Base-by-base conservation (phyloP, 441 rosid species). In the Macaranga tanarius region DNA sequence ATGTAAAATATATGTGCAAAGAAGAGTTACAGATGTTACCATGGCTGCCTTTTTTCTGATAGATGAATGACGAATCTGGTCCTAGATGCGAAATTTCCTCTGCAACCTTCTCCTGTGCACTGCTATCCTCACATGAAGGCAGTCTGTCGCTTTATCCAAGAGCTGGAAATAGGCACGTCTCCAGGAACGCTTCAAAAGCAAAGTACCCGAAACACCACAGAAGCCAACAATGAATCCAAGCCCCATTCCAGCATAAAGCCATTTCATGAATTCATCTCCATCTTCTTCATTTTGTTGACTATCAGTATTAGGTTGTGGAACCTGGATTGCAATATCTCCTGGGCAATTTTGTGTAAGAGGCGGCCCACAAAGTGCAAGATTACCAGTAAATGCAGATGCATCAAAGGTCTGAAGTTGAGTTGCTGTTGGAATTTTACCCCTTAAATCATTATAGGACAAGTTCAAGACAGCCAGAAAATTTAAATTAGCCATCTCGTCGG, bases 401-500 rank as follows among this genome's bases (percentile, higher is more conserved):
- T 44, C 0, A 13, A 72, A 72, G 62, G 65, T 72, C 69, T 67
- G 65, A 22, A 77, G 65, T 59, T 72, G 64, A 44, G 76, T 72
- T 40, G 64, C 23, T 12, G 17, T 28, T n/a, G 76, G 80, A 40
- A 76, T 72, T 76, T 40, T 54, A 22, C 69, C 76, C 2, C 57
- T 61, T 23, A 71, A 51, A 34, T 66, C 26, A 26, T 76, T 76
- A 10, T 50, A 19, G 1, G 79, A 42, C 63, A 77, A 34, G 63
- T 72, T 19, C 65, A 77, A 52, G 23, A 8, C 6, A 10, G 7
- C 31, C 38, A 77, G 22, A 60, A 59, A 67, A 20, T 11, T 23
- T 17, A 67, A 48, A 15, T 6, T 1, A 45, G 71, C 20, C 51
- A 71, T n/a, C 25, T 34, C 22, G 3, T 1, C 17, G 15, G 75